A percentile compares a stretch with the other conserved stretches of the same genome.
These are phyloP conservation scores for Corchorus olitorius DNA, from an alignment of 345 rosid genomes.

Conservation along the genomic window DNA sequence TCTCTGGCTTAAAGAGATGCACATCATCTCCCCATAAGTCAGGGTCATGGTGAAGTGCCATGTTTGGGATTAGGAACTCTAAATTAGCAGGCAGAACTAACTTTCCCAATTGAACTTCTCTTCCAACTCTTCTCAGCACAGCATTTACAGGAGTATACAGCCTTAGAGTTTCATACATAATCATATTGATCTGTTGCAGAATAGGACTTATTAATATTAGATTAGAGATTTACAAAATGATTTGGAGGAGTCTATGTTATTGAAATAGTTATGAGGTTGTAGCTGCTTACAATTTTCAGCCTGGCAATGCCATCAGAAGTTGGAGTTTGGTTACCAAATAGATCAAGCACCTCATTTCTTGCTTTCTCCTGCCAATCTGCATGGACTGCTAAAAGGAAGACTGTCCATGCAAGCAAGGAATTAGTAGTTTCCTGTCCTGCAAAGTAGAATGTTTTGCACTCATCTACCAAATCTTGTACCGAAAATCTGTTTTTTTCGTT, in stretches of 20 bases:
- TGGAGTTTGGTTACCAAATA: slow-evolving; percentile 38
- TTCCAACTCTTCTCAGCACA: slow-evolving; percentile 13
- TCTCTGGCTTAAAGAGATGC: slow-evolving; percentile 41
- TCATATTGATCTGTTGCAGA: slow-evolving; percentile 31
- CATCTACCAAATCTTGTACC: slow-evolving; percentile 36
- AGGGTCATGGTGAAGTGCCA: slow-evolving; percentile 38
- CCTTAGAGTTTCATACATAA: slow-evolving; percentile 31
- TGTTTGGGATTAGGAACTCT: slow-evolving; percentile 8
- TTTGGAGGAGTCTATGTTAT: not conserved
- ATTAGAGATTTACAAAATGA: not conserved
- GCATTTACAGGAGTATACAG: slow-evolving; percentile 37
- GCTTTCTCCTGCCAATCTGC: slow-evolving; percentile 49
- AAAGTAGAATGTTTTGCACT: slow-evolving; percentile 46
- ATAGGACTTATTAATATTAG: not conserved
- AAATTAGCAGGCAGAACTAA: slow-evolving; percentile 33
- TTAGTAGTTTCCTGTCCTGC: slow-evolving; percentile 41
- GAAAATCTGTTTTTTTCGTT: slow-evolving; percentile 31
- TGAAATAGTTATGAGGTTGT: not conserved
- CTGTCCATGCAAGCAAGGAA: slow-evolving; percentile 39
- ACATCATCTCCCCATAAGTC: slow-evolving; percentile 48
- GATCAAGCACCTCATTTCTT: slow-evolving; percentile 33
- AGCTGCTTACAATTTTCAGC: slow-evolving; percentile 36
- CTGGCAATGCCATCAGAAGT: slow-evolving; percentile 31
- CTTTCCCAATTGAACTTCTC: slow-evolving; percentile 33
- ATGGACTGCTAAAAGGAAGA: slow-evolving; percentile 40